These are phyloP conservation scores for Tieghemostelium lacteum DNA, from an alignment of 78 protist genomes.

Conservation along the genomic window DNA sequence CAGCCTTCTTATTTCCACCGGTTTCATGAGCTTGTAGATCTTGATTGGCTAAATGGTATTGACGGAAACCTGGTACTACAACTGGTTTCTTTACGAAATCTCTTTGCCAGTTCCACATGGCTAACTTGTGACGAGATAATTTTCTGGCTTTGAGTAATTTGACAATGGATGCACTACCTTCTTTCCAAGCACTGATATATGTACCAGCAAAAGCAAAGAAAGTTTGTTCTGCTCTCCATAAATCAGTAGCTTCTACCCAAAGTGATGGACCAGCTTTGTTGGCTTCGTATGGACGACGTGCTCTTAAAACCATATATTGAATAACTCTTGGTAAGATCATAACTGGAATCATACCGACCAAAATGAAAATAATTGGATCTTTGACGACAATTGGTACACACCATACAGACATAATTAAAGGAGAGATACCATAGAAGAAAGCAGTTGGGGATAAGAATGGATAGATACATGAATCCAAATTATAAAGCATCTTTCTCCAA, in stretches of 20 bases:
- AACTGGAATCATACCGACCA: slow-evolving; percentile 78
- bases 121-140: slow-evolving; percentile 47
- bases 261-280: slow-evolving; percentile 72
- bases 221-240: slow-evolving; percentile 80
- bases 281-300: slow-evolving; percentile 77
- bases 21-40: slow-evolving; percentile 1
- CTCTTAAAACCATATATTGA: slow-evolving; percentile 71
- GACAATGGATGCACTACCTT: slow-evolving; percentile 65
- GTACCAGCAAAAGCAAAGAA: slow-evolving; percentile 82
- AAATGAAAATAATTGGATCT: slow-evolving; percentile 76
- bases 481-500: slow-evolving; percentile 79
- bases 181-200: slow-evolving; percentile 67
- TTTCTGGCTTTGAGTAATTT: slow-evolving; percentile 29
- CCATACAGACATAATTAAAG: slow-evolving; percentile 73
- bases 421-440: slow-evolving; percentile 74
- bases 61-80: slow-evolving; percentile 38
- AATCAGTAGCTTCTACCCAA: slow-evolving; percentile 79
- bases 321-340: slow-evolving; percentile 69
- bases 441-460: slow-evolving; percentile 80
- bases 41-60: slow-evolving; percentile 16
- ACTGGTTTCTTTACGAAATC: slow-evolving; percentile 71
- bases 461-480: slow-evolving; percentile 72
- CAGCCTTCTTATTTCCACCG: slow-evolving; percentile 49
- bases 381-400: slow-evolving; percentile 78
- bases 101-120: slow-evolving; percentile 79